Evolutionary conservation across 2,329 filamentous ascomycete species (phyloP), one percentile per base, ranked within the genome.

Genomic region (Sporothrix schenckii): DNA sequence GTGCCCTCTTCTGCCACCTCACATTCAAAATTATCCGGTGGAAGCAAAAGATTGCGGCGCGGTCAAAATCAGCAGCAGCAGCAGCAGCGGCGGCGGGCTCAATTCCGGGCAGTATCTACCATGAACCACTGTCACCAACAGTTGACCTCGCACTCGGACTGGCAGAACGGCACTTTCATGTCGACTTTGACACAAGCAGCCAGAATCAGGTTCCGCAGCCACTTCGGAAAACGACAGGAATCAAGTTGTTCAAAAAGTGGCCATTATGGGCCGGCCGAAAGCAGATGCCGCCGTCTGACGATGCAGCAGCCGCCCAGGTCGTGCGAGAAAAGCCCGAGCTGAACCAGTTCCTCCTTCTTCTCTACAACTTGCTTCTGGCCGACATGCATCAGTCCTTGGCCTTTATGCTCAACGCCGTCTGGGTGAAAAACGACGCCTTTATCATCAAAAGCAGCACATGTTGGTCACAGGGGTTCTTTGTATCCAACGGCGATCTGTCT

Each of bases 261-360:
- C 34, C 34, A 5, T 34, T 34, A 1, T 34, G 34, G 34, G 34
- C 34, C 34, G 6, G 34, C 5, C 5, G 34, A 34, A 34, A 34
- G 7, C 34, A 34, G 34, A 5, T 34, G 34, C 6, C 34, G 6
- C 34, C 34, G 34, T 9, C 34, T 34, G 34, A 34, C 6, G 6
- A n/a, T 9, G 10, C 41, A 19, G 2, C 6, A 34, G 10, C 44
- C 39, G 14, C 24, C 9, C 34, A 7, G 7, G n/a, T 14, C 3
- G 19, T 16, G 49, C 24, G 14, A 14, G 27, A 63, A 50, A 67
- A 67, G 52, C 54, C 63, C 1, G 70, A 75, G 56, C 75, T 75
- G 1, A 88, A 87, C 72, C 87, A 89, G 76, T 88, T 88, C 74
- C 80, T 88, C 27, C 80, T 89, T 4, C 80, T 89, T 4, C 84